These are phyloP conservation scores for Kwoniella heveanensis DNA, from an alignment of 768 basidiomycete genomes.

Conservation along the genomic window DNA sequence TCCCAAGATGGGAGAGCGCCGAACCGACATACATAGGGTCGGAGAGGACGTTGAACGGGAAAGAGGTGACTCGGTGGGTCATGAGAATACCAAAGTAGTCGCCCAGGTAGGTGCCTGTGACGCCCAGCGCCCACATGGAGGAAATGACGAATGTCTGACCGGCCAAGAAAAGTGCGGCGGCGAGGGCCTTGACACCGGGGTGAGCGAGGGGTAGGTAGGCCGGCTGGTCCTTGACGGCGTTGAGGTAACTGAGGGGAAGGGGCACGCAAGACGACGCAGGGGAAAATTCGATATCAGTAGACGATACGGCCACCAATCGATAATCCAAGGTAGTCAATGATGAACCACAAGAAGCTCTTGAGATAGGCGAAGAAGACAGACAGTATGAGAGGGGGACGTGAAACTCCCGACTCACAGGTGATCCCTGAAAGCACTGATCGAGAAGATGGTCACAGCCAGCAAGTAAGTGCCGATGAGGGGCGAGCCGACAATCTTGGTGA, in stretches of 20 bases:
- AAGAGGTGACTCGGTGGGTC: slow-evolving; percentile 87
- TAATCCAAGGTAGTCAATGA: too few species aligned
- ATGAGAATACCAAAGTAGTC: slow-evolving; percentile 61
- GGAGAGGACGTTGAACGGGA: slow-evolving; percentile 89
- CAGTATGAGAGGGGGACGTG: not conserved
- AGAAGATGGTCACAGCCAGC: slow-evolving; percentile 80
- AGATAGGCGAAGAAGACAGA: too few species aligned
- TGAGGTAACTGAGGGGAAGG: slow-evolving; percentile 71
- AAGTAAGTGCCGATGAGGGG: slow-evolving; percentile 79
- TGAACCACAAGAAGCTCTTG: too few species aligned
- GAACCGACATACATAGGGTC: slow-evolving; percentile 98
- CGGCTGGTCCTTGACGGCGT: slow-evolving; percentile 66
- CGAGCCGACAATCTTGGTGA: slow-evolving; percentile 80
- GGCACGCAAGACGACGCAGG: not conserved
- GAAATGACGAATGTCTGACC: slow-evolving; percentile 86
- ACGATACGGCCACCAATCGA: too few species aligned
- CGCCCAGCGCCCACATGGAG: slow-evolving; percentile 84
- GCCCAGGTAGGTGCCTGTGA: slow-evolving; percentile 77
- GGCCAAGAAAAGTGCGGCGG: slow-evolving; percentile 63
- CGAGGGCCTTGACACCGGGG: slow-evolving; percentile 63
- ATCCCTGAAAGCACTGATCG: slow-evolving; percentile 81
- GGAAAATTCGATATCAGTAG: not conserved
- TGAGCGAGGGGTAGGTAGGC: slow-evolving; percentile 66
- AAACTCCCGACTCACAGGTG: slow-evolving; percentile 65
- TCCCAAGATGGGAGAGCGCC: slow-evolving; percentile 83